A percentile compares a stretch with the other conserved stretches of the same genome.
These are phyloP conservation scores for Oryza glaberrima DNA, from an alignment of 176 grass and related monocot species.

Conservation along the genomic window DNA sequence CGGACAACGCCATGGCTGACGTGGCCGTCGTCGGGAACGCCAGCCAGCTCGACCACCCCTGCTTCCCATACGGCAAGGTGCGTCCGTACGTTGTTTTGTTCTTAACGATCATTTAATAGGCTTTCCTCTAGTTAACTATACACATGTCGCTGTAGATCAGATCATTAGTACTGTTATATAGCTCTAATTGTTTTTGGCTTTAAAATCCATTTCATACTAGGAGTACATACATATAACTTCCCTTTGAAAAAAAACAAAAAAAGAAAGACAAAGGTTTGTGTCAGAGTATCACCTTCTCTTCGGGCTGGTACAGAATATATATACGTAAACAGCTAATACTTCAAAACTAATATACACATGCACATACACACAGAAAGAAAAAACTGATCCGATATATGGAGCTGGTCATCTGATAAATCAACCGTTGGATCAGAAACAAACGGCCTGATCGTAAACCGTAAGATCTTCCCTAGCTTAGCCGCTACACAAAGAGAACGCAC, in stretches of 20 bases:
- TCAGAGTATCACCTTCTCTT: too few species aligned
- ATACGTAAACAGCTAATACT: neutral
- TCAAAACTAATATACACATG: neutral
- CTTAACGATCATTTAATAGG: neutral
- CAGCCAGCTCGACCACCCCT: slow-evolving; percentile 36
- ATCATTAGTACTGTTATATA: neutral
- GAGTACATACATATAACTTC: too few species aligned
- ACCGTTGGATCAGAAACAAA: neutral
- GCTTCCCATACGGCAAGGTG: slow-evolving; percentile 75
- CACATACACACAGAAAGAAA: neutral
- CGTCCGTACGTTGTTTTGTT: neutral
- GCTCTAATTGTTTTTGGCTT: neutral
- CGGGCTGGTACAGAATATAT: neutral
- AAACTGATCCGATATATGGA: neutral
- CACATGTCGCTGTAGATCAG: neutral
- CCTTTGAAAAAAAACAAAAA: too few species aligned
- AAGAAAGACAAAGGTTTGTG: too few species aligned
- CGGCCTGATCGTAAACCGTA: neutral
- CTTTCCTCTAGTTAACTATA: neutral
- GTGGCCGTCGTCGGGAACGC: slow-evolving; percentile 48
- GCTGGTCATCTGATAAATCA: neutral
- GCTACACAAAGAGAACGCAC: neutral
- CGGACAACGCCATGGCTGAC: slow-evolving; percentile 35
- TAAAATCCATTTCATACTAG: neutral
- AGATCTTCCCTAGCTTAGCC: neutral